Base-by-base conservation (phyloP, 495 filamentous ascomycete species). In the Podospora australis region DNA sequence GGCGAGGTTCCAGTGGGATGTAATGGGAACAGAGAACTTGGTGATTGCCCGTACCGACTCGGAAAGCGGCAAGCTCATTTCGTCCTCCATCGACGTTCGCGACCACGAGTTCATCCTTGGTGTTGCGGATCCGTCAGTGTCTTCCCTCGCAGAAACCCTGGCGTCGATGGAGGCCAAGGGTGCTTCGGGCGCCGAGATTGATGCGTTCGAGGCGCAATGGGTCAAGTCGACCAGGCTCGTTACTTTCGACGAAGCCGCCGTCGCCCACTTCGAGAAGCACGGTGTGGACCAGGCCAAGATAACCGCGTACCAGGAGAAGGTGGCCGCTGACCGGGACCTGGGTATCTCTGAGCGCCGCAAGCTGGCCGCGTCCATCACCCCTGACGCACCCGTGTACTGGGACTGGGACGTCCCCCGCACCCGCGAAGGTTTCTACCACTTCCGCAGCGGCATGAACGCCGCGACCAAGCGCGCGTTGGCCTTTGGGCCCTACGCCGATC, bases 51-150 rank as follows among this genome's bases (percentile, higher is more conserved):
- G 92, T 17, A 96, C 92, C 11, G 92, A 98, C 66, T 90, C 88
- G 0, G 92, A 98, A 63, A 91, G 86, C 62, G 92, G 92, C 30
- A 88, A 81, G 58, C 75, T 98, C 10, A 78, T 98, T 45, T 91
- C 83, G 53, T 92, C 86, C 48, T 86, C 89, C 1, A 83, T 98
- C 54, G 92, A 98, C 63, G 80, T 87, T 2, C 83, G 92, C 34
- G 92, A 98, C 60, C 92, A 98, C 64, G 90, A 96, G 63, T 96
- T 88, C 72, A 95, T 98, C 54, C 80, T 92, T 22, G 92, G 92
- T 40, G 79, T 95, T 0, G 78, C 85, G 1, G 75, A 81, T 44
- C 80, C 86, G 16, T 73, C 81, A 4, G 70, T 78, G 11, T 81
- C 87, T 56, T 83, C 90, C 6, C 71, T 98, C 6, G 84, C 90